Evolutionary conservation across 805 yeast genomes (phyloP), one percentile per base, ranked within the genome.

Genomic region (Scheffersomyces ergatensis): DNA sequence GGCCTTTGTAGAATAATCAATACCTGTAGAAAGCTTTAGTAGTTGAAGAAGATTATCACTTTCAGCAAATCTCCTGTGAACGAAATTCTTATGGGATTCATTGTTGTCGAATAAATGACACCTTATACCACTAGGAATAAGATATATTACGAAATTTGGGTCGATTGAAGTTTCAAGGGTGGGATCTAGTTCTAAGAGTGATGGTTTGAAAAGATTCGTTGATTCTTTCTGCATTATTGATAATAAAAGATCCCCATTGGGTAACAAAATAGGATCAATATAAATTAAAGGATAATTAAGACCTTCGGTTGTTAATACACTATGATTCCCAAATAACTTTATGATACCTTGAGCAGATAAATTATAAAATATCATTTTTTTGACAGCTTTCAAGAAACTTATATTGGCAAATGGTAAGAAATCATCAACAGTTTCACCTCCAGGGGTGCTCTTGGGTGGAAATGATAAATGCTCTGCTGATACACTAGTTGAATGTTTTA

Each of bases 71-170:
- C 48, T 47, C 2, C 39, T 46, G n/a, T 48, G 48, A 17, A 57
- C 44, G 25, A 56, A 47, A 33, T 58, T 58, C 19, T 43, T 46
- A 17, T 37, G 34, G 11, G 56, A 38, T 31, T 53, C 51, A 12
- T 48, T 48, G 0, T 51, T 33, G 40, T 69, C 71, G 42, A 55
- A 67, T 34, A 70, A 51, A 47, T 70, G 76, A 36, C 74, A 69
- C 38, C 76, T 53, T 21, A 70, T 59, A 2, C 74, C 75, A 16
- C 70, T 63, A 3, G 76, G 76, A 2, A 66, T 50, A 26, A 70
- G 52, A 41, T 70, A 70, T 4, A 70, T 58, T 32, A 61, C 67
- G 43, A 60, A 70, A 38, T 57, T 45, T 12, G 35, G 33, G 18
- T 53, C 59, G 1, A 44, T 30, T 11, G 34, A 37, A 2, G 34